Evolutionary conservation across 2,329 filamentous ascomycete species (phyloP), one percentile per base, ranked within the genome.

Genomic region (Cordyceps tenuipes): DNA sequence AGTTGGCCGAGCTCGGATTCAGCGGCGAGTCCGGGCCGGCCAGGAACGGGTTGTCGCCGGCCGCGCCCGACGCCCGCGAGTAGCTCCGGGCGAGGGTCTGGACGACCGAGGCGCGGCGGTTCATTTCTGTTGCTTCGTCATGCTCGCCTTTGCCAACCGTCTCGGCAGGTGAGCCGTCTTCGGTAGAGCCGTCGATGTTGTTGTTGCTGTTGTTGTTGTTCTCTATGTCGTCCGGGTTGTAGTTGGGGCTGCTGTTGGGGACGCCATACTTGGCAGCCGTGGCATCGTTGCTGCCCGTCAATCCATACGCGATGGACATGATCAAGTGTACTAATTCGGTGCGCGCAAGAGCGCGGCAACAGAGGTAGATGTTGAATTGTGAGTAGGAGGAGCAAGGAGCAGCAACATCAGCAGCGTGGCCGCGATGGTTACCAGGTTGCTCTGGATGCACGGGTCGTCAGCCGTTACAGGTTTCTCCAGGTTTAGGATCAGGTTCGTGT

Each of bases 51-150:
- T 83, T 82, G 57, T 75, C 75, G 9, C 64, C 59, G 34, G 66
- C 69, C 29, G 34, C 49, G 17, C 50, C 60, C 4, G 76, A 81
- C 57, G 78, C 76, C 39, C 73, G 71, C 1, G 80, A 82, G 67
- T 79, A 81, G 60, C 75, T 73, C 26, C 79, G 76, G 2, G 81
- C 81, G 5, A 84, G 71, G 9, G 74, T 71, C 57, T 81, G 79
- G 8, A 84, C 79, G 15, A 78, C 69, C 23, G 75, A 77, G 60
- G 75, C 68, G 59, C 79, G 76, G 31, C 78, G 74, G 46, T 73
- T 70, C 67, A 76, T 68, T 65, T 80, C 79, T 13, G 71, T 71
- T 51, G 69, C 72, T 9, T 76, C 73, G 26, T 73, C 72, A 17
- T 70, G 72, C 10, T 73, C 73, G 44, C 39, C 55, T 12, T 68